A percentile compares a stretch with the other conserved stretches of the same genome.
Evolutionary conservation across 1,139 yeast species (phyloP).

Genomic region (Saccharomyces hybrid): DNA sequence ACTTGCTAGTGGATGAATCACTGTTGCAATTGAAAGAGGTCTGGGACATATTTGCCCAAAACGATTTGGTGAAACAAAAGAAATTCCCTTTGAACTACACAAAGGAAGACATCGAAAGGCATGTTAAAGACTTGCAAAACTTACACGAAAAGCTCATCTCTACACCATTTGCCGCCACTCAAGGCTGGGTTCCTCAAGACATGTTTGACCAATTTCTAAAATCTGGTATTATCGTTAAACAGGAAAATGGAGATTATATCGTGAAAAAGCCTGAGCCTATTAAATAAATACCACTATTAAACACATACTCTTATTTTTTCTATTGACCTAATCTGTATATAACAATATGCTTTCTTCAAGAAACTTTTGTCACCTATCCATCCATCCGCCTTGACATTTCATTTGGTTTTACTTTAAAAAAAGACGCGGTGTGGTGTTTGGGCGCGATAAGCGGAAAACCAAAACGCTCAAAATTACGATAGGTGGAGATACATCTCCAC

Average conservation of each 20-base stretch:
- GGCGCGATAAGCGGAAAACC: background rate
- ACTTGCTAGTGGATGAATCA: conserved; percentile 57
- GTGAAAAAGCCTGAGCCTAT: conserved; percentile 8
- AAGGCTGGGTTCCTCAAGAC: conserved; percentile 94
- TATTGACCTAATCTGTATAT: background rate
- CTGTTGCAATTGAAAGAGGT: conserved; percentile 66
- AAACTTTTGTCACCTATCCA: background rate
- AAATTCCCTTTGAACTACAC: conserved; percentile 57
- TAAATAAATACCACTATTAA: background rate
- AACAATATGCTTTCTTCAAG: background rate
- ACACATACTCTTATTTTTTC: background rate
- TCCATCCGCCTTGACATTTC: background rate
- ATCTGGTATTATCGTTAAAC: conserved; percentile 53
- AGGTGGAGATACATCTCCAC: background rate
- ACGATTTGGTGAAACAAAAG: conserved; percentile 41
- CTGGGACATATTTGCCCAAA: conserved; percentile 65
- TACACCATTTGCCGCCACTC: conserved; percentile 81
- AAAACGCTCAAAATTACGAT: background rate
- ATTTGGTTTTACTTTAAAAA: background rate
- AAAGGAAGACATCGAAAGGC: conserved; percentile 46
- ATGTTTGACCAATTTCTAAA: conserved; percentile 65
- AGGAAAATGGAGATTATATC: conserved; percentile 40
- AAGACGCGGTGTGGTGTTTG: background rate
- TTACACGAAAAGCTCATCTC: conserved; percentile 62
- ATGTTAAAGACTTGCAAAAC: conserved; percentile 50